Evolutionary conservation across 768 basidiomycete genomes (phyloP), one percentile per base, ranked within the genome.

Genomic region (Piloderma croceum): DNA sequence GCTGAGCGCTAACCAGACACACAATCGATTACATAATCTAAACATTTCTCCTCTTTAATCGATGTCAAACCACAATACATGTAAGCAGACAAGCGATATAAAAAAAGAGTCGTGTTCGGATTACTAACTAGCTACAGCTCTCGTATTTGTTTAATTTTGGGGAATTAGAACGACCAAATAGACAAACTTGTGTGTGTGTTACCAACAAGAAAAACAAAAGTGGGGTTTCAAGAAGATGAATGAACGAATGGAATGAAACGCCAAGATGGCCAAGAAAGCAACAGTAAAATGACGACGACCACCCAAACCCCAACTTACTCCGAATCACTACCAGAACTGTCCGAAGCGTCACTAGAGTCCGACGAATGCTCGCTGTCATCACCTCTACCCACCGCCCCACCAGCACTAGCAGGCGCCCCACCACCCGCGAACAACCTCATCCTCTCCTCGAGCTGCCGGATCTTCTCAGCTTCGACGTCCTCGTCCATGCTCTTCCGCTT

Each of bases 401-500:
- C 52, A 5, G 64, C 48, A 15, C 59, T 45, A 7, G 60, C 54
- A 29, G 61, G 68, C 36, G 65, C 68, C 31, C 69, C 65, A 25
- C 70, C 70, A 45, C 77, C 70, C 35, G 91, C 84, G 59, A 98
- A 93, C 22, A 88, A 73, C 21, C 77, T 73, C 69, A 97, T 82
- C 46, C 90, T 81, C 52, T 82, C 82, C 63, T 99, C 94, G 31
- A 99, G 73, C 60, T 79, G 74, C 37, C 85, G 77, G 56, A 99
- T 99, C 70, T 93, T 90, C 69, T 90, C 91, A 6, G 89, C 85
- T 65, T 99, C 94, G 24, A 84, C 85, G 49, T 90, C 88, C 67
- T 98, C 92, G 57, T 97, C 91, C 88, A 97, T 93, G 57, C 85
- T 89, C 73, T 92, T 91, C 43, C 91, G 81, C 61, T 92, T 90